Base-by-base conservation (phyloP, 2,329 filamentous ascomycete genomes). In the Aspergillus awamori region DNA sequence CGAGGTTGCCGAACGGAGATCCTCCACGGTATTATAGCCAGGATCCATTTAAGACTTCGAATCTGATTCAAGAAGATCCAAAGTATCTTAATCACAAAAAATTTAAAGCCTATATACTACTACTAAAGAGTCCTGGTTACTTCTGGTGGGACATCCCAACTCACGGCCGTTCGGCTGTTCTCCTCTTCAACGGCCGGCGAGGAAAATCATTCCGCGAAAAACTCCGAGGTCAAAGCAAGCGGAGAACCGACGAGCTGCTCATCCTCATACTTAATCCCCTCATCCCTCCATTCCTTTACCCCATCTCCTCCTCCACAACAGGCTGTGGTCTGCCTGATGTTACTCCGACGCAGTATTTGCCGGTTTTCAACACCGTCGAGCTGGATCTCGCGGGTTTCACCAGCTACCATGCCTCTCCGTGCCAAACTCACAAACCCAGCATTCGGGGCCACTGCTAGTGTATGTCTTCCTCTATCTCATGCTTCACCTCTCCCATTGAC, bases 391-490 rank as follows among this genome's bases (percentile, higher is more conserved):
- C 77, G 77, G 73, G 71, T 71, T 67, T 69, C 72, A 28, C 68
- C 73, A 63, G 76, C 76, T 64, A 78, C 71, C 60, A 97, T 97
- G 92, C 92, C 92, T 76, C 84, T 96, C 66, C 88, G 87, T 81
- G 90, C 90, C 64, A 94, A 90, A 78, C 83, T 93, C 67, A 79
- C 83, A 72, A 84, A 85, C 75, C 82, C 87, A 67, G 83, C 84
- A 56, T 82, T 86, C 67, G 80, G 76, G 65, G 79, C 79, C 60
- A 78, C 78, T 70, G 79, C 83, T 72, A 81, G 80, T 77, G 86
- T 89, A 78, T 64, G 77, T 11, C 30, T 22, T 4, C 30, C 33
- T 13, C 6, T 43, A 28, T 8, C n/a, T 39, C 11, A 8, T 38
- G 8, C 28, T 15, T 20, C 5, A 33, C 8, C 13, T 28, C 11